A percentile compares a stretch with the other conserved stretches of the same genome.
phyloP scores from a whole-genome alignment of 495 filamentous ascomycete genomes.

The Sporormia fimetaria region DNA sequence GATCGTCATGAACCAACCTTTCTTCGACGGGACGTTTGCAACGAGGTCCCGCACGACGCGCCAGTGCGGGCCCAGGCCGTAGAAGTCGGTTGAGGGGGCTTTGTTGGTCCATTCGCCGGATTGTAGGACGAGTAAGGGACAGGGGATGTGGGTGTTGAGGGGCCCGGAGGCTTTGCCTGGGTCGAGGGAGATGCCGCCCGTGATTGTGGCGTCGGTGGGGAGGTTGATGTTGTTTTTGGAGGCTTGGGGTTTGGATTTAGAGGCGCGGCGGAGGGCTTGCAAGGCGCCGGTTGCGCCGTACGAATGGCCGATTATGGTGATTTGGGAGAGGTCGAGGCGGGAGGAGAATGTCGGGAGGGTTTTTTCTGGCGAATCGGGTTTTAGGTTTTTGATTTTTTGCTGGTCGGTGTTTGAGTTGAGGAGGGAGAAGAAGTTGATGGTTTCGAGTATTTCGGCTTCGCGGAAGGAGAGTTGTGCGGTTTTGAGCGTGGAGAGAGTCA shows the following conservation, averaged over 20 bases:
- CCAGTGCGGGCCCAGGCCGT: slow-evolving; percentile 41
- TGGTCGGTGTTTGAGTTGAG: slow-evolving; percentile 38
- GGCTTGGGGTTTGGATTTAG: neutral
- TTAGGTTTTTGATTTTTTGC: slow-evolving; percentile 24
- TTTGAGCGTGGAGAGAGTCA: slow-evolving; percentile 32
- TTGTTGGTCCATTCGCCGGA: slow-evolving; percentile 42
- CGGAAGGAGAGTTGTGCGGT: slow-evolving; percentile 40
- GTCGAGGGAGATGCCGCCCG: slow-evolving; percentile 18
- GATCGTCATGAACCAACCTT: slow-evolving; percentile 44
- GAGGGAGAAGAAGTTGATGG: slow-evolving; percentile 33
- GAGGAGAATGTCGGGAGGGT: slow-evolving; percentile 28
- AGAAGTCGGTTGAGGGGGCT: slow-evolving; percentile 36
- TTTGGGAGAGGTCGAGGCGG: slow-evolving; percentile 30
- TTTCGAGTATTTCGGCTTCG: slow-evolving; percentile 43
- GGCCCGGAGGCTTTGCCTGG: slow-evolving; percentile 41
- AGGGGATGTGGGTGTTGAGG: slow-evolving; percentile 40
- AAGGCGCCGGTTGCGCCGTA: slow-evolving; percentile 44
- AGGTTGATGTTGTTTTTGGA: slow-evolving; percentile 8
- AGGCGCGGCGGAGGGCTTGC: slow-evolving; percentile 33
- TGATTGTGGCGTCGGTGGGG: slow-evolving; percentile 21
- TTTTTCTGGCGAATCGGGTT: slow-evolving; percentile 24
- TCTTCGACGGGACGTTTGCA: slow-evolving; percentile 11
- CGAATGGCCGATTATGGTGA: slow-evolving; percentile 42
- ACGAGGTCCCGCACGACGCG: slow-evolving; percentile 40
- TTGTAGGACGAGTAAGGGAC: slow-evolving; percentile 41